Percentiles rank a stretch among this genome's conserved stretches.
These are phyloP conservation scores for Blepharisma japonicum DNA, from an alignment of 73 alveolate species.

Conservation along the genomic window DNA sequence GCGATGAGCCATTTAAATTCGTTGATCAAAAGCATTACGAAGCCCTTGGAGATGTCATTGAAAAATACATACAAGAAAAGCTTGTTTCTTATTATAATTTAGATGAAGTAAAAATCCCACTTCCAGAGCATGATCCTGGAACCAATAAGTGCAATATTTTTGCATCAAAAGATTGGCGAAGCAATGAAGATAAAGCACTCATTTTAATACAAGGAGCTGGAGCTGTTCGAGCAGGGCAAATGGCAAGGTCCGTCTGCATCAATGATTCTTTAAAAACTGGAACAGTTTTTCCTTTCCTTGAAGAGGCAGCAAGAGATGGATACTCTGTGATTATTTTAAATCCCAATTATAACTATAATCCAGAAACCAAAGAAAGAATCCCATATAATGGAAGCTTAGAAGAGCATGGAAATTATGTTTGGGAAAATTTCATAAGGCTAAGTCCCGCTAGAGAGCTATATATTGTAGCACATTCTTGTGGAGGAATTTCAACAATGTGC, in stretches of 20 bases:
- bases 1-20: neutral
- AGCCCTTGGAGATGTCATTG: neutral
- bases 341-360: conserved; percentile 71
- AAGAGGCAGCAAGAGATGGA: conserved; percentile 56
- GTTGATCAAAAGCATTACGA: neutral
- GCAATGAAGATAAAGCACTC: neutral
- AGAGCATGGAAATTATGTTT: conserved; percentile 68
- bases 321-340: conserved; percentile 63
- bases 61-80: neutral
- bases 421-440: conserved; percentile 60
- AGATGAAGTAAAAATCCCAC: neutral
- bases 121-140: neutral
- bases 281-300: conserved; percentile 64
- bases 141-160: neutral
- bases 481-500: conserved; percentile 73
- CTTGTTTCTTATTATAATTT: neutral
- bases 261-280: conserved; percentile 78
- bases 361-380: conserved; percentile 33
- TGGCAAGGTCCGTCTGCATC: conserved; percentile 90
- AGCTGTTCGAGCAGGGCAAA: conserved; percentile 80
- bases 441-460: conserved; percentile 61
- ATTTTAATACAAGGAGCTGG: conserved; percentile 67
- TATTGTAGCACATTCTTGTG: conserved; percentile 89
- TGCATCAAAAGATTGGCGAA: neutral
- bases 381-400: conserved; percentile 58